Base-by-base conservation (phyloP, 106 monocot species). In the Allium fistulosum region DNA sequence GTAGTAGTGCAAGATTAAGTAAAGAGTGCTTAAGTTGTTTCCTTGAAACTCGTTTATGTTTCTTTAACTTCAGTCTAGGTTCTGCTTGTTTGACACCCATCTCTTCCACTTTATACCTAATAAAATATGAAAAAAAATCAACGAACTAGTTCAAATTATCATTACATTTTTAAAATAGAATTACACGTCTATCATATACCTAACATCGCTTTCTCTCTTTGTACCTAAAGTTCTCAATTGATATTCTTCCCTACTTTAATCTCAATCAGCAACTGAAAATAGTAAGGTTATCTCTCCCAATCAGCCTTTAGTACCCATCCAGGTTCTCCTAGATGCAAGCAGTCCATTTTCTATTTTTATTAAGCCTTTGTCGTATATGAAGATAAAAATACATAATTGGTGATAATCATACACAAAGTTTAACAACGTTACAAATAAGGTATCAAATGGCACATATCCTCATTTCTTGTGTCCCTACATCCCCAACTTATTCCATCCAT, bases 211-310 rank as follows among this genome's bases (percentile, higher is more conserved):
- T 66, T 96, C 91, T 67, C 88, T 83, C 73, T 96, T 96, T 62
- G 95, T 96, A 69, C 95, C 95, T 6, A 91, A 66, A 22, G 95
- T 91, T 48, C 91, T 72, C 59, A 96, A 66, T 53, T 96, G 91
- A 67, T 91, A 77, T 55, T 86, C 85, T 73, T 91, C 91, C 74
- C 95, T 58, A 88, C 76, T 77, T 88, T 96, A 45, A 96, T 88
- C 79, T 96, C 95, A 75, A 91, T 87, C 51, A 91, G n/a, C n/a
- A n/a, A 72, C 53, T 91, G 95, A 62, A 96, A 72, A 71, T 96
- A 96, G 76, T 88, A 96, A 26, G 91, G 85, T 67, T 88, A 96
- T 80, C 95, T 91, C 79, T 96, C 95, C 95, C 95, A 96, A 46
- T 88, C 86, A 26, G 78, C 85, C 67, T 80, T 86, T 59, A 96